phyloP scores from a whole-genome alignment of 23 red algal species.

The Gracilaria vermiculophylla region DNA sequence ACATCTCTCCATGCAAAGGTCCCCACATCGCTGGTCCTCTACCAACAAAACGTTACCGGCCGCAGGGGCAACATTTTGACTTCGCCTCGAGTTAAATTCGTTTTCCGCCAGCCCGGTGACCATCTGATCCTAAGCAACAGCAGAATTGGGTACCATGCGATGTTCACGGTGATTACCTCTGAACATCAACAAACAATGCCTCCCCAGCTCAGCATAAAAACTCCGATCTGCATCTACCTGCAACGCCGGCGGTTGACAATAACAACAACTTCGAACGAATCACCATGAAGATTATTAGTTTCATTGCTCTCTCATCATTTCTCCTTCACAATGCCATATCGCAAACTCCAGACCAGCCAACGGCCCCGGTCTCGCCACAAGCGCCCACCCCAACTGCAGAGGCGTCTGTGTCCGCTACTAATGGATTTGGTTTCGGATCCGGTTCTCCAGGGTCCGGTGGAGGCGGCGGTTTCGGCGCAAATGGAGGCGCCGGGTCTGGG shows the following conservation, averaged over 20 bases:
- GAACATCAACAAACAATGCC: background rate
- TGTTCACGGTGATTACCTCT: background rate
- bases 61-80: background rate
- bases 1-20: no score
- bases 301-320: background rate
- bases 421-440: slow-evolving; percentile 52
- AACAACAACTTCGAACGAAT: background rate
- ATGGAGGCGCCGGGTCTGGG: slow-evolving; percentile 46
- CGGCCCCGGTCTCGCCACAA: background rate
- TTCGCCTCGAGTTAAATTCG: background rate
- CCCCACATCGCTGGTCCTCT: no score
- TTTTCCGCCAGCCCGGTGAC: no score
- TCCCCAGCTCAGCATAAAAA: background rate
- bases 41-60: background rate
- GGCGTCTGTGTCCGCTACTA: slow-evolving; percentile 25
- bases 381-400: background rate
- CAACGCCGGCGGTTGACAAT: background rate
- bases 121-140: background rate
- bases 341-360: background rate
- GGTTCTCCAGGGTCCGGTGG: slow-evolving; percentile 48
- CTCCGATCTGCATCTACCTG: background rate
- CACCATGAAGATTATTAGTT: background rate
- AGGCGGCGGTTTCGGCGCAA: slow-evolving; percentile 50
- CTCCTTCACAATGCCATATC: slow-evolving; percentile 2
- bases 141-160: background rate